Conservation (phyloP, 129 eudicot species). For the Dittrichia graveolens region DNA sequence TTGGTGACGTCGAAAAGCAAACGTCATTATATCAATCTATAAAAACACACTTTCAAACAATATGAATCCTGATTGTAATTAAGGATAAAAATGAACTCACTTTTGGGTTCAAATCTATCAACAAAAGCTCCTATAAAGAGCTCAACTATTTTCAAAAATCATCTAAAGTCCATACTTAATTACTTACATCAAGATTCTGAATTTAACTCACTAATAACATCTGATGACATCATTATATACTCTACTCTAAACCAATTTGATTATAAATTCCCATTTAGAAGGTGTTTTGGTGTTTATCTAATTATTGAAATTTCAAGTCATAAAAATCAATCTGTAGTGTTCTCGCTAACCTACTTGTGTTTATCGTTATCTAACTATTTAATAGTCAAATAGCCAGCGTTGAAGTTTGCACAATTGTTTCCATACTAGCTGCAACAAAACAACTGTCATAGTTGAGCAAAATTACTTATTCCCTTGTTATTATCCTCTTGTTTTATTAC, state of each 20-base stretch:
- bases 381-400: not conserved
- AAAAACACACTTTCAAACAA: slow-evolving; percentile 9
- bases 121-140: not conserved
- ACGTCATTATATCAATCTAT: slow-evolving; percentile 11
- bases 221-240: not conserved
- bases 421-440: too few species aligned
- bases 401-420: too few species aligned
- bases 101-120: slow-evolving; percentile 13
- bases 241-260: slow-evolving; percentile 11
- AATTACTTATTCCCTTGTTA: too few species aligned
- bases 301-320: slow-evolving; percentile 1
- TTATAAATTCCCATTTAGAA: not conserved
- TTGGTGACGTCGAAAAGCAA: slow-evolving; percentile 5
- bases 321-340: not conserved
- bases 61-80: not conserved
- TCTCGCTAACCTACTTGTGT: not conserved
- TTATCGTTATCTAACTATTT: not conserved
- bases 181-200: not conserved
- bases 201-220: slow-evolving; percentile 1
- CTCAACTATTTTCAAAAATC: not conserved
- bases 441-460: too few species aligned
- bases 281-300: not conserved
- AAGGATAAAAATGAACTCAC: not conserved
- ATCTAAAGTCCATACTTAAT: not conserved
- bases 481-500: too few species aligned